Percentiles rank a stretch among this genome's conserved stretches.
Evolutionary conservation across 768 basidiomycete genomes (phyloP).

Genomic region (Leccinum uliginosum): DNA sequence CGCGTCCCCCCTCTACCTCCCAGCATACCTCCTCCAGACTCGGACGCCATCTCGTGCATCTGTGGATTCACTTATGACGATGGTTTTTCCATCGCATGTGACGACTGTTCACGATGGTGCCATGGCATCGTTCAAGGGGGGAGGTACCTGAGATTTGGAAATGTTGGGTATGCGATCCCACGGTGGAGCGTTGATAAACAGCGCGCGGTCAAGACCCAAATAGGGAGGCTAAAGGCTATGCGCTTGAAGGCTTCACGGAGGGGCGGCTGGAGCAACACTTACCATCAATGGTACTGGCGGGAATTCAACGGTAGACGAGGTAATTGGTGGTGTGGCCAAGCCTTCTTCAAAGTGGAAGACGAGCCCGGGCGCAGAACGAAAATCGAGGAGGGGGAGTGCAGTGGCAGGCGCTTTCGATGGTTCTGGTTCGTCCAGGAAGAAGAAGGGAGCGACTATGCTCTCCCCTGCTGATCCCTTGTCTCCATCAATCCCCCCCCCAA

Average conservation of each 20-base stretch:
- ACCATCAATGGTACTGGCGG: slow-evolving; percentile 14
- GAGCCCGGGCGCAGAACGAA: slow-evolving; percentile 39
- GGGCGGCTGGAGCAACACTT: slow-evolving; percentile 12
- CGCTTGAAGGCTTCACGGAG: slow-evolving; percentile 24
- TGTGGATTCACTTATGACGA: slow-evolving; percentile 74
- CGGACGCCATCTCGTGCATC: slow-evolving; percentile 64
- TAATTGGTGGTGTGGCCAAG: slow-evolving; percentile 14
- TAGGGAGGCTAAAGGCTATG: slow-evolving; percentile 34
- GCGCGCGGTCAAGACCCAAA: slow-evolving; percentile 43
- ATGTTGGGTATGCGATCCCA: slow-evolving; percentile 66
- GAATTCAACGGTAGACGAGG: slow-evolving; percentile 16
- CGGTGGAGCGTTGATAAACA: slow-evolving; percentile 43
- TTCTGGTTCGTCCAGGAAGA: slow-evolving; percentile 32
- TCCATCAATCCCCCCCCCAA: slow-evolving; percentile 12
- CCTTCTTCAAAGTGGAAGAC: slow-evolving; percentile 30
- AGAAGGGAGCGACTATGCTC: slow-evolving; percentile 37
- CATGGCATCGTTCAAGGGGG: slow-evolving; percentile 60
- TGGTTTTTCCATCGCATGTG: slow-evolving; percentile 84
- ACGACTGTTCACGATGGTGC: slow-evolving; percentile 77
- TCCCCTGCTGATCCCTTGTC: slow-evolving; percentile 21
- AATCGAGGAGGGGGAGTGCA: slow-evolving; percentile 32
- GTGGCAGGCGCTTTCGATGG: slow-evolving; percentile 34
- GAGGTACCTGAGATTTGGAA: slow-evolving; percentile 69
- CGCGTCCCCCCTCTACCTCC: slow-evolving; percentile 19
- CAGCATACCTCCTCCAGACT: slow-evolving; percentile 28